Base-by-base conservation (phyloP, 1,284 basidiomycete genomes). In the Trichosporon faecale region DNA sequence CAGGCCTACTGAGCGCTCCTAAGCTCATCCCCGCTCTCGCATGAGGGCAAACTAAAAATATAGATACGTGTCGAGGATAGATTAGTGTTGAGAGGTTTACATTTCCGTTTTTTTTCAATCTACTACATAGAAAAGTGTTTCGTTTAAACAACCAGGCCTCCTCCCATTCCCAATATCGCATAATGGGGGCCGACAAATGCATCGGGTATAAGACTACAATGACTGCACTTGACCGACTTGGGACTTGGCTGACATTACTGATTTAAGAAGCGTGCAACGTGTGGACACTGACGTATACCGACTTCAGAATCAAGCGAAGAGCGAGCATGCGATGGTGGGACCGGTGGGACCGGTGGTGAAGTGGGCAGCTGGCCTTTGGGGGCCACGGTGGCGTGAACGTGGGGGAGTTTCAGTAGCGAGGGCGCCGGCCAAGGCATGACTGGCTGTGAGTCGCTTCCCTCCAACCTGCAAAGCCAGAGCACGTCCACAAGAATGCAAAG, bases 1-100 rank as follows among this genome's bases (percentile, higher is more conserved):
- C 69, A 63, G 69, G 31, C 69, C 69, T 31, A 55, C 69, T 31
- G 68, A 61, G 57, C 27, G 57, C 27, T 61, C 68, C 25, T 69
- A 69, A 69, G 55, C 31, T 25, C 44, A 46, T n/a, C n/a, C n/a
- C n/a, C n/a, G n/a, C 23, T 21, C 5, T 23, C 23, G 23, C 9
- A 18, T 21, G 11, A 8, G 49, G 7, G 49, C 49, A 23, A 8
- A 21, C 49, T 52, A 52, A 52, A 52, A 52, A 52, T 52, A 52
- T 52, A 52, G 49, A 52, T 52, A 52, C 8, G 49, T 52, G 49
- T 52, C 21, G 49, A 46, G n/a, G 44, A 46, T 21, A 46, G 44
- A 46, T 46, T 21, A 18, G 37, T 40, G 5, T 14, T 11, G 49
- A 23, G 49, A 25, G 21, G 49, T 52, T 52, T 52, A 21, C 49